A percentile compares a stretch with the other conserved stretches of the same genome.
These are phyloP conservation scores for Skeletonema tropicum DNA, from an alignment of 108 stramenopile species.

Conservation along the genomic window DNA sequence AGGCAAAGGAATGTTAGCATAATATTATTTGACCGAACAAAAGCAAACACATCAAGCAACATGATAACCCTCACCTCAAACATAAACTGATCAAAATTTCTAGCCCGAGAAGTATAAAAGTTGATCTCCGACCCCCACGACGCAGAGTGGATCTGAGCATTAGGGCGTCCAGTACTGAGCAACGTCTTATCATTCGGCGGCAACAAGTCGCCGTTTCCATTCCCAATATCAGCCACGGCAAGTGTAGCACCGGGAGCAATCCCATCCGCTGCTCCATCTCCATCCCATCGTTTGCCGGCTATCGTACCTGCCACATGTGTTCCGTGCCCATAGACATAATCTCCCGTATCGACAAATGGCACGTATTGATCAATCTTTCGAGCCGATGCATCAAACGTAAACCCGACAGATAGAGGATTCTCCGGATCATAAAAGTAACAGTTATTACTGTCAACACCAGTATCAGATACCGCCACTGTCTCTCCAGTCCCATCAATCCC, in stretches of 20 bases:
- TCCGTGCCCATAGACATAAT: slow-evolving; percentile 45
- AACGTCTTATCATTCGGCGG: slow-evolving; percentile 28
- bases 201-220: slow-evolving; percentile 16
- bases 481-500: slow-evolving; percentile 52
- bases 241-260: slow-evolving; percentile 39
- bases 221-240: slow-evolving; percentile 44
- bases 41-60: neutral
- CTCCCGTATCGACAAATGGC: slow-evolving; percentile 25
- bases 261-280: slow-evolving; percentile 24
- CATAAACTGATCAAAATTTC: slow-evolving; percentile 49
- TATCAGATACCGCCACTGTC: slow-evolving; percentile 47
- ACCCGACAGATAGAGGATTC: neutral
- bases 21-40: neutral
- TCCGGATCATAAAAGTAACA: slow-evolving; percentile 51
- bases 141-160: slow-evolving; percentile 51
- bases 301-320: slow-evolving; percentile 43
- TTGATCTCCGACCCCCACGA: slow-evolving; percentile 45
- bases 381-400: slow-evolving; percentile 6
- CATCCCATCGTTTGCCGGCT: slow-evolving; percentile 32
- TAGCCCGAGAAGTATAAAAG: slow-evolving; percentile 32
- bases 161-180: slow-evolving; percentile 17
- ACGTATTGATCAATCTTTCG: slow-evolving; percentile 47
- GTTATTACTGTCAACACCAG: slow-evolving; percentile 47
- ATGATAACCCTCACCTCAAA: slow-evolving; percentile 8
- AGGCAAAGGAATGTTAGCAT: neutral